A percentile compares a stretch with the other conserved stretches of the same genome.
Evolutionary conservation across 345 rosid species (phyloP).

Genomic region (Brassica rapa): DNA sequence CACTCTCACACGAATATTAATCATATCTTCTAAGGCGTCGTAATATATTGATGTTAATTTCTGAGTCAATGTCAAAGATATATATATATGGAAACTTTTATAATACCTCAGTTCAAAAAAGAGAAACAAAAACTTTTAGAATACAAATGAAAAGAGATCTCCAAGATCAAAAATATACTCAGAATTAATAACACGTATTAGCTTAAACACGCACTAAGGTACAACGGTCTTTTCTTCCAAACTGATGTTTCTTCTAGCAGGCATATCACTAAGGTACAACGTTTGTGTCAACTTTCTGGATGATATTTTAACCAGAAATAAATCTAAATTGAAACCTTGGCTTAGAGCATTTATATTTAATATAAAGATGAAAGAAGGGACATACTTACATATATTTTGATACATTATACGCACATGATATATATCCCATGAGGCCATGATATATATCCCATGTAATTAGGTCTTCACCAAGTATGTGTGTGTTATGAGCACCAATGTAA

Average conservation of each 20-base stretch:
- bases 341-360: background rate
- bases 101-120: background rate
- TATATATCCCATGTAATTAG: no score
- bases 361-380: no score
- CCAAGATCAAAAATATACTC: background rate
- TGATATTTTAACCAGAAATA: background rate
- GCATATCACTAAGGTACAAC: background rate
- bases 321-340: background rate
- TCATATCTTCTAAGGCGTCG: background rate
- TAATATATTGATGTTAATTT: background rate
- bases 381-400: no score
- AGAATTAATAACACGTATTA: no score
- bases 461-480: no score
- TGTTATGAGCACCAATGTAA: no score
- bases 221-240: background rate
- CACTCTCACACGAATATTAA: background rate
- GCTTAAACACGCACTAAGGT: background rate
- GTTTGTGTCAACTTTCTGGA: background rate
- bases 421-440: no score
- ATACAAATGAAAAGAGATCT: background rate
- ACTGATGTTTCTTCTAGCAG: background rate
- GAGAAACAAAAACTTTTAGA: background rate
- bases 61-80: background rate
- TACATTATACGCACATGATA: no score
- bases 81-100: background rate